Evolutionary conservation across 1,284 basidiomycete species (phyloP), one percentile per base, ranked within the genome.

Genomic region (Ganoderma lingzhi): DNA sequence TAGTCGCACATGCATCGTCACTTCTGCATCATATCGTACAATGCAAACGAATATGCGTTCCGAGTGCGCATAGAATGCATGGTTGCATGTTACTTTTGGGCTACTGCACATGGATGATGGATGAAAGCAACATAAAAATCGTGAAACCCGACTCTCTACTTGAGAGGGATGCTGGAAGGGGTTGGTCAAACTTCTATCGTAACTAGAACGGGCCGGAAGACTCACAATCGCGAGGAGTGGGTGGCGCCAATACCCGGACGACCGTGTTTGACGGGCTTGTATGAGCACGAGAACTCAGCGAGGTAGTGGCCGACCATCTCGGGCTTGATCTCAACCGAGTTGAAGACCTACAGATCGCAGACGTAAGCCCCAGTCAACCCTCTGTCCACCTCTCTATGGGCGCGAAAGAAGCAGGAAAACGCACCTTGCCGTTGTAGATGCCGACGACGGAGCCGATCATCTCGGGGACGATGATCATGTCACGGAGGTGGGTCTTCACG

Each of bases 231-330:
- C 78, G 90, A 93, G 63, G 90, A 89, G 87, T 95, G 94, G 75
- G 93, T 97, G 74, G 96, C 96, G 92, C 97, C 97, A 81, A 96
- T 95, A 95, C 96, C 96, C 77, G 96, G 96, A 78, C 97, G 96
- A 90, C 97, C 97, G 90, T 99, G 98, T 88, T 97, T 97, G 84
- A 99, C 97, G 81, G 97, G 97, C 84, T 93, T 92, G 94, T 99
- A 99, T 75, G 96, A 96, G 86, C 93, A 94, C 62, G 90, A 93
- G 85, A 93, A 93, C 87, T 99, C 97, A 76, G 88, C 97, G 79
- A 99, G 96, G 89, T 99, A 99, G 90, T 97, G 96, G 75, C 97
- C 98, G 75, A 94, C 95, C 98, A 99, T 99, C 86, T 99, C 98
- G 77, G 98, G 97, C 89, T 98, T 99, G 89, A 99, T 97, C 86